Conservation (phyloP, 169 alveolate genomes). For the Perkinsus chesapeaki region DNA sequence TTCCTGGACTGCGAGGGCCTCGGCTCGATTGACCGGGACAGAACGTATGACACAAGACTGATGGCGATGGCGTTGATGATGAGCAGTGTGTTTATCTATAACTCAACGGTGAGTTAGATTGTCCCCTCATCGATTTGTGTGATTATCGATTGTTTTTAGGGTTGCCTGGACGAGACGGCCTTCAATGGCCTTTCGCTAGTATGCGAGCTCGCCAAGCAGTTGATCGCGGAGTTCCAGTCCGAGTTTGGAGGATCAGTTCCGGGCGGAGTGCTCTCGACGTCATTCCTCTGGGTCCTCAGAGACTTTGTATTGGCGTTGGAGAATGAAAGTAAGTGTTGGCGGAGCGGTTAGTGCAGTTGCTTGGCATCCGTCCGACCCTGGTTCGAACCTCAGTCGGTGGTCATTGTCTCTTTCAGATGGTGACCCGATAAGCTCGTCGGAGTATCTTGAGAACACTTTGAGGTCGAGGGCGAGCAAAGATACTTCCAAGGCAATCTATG, state of each 20-base stretch:
- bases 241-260: slow-evolving; percentile 32
- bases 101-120: slow-evolving; percentile 25
- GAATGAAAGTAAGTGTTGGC: slow-evolving; percentile 18
- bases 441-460: slow-evolving; percentile 41
- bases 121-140: neutral
- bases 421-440: slow-evolving; percentile 40
- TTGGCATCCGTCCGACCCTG: neutral
- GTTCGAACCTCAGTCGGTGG: neutral
- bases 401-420: slow-evolving; percentile 26
- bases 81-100: slow-evolving; percentile 49
- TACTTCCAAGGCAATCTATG: slow-evolving; percentile 36
- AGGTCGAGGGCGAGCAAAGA: slow-evolving; percentile 43
- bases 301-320: slow-evolving; percentile 57
- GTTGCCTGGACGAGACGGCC: slow-evolving; percentile 62
- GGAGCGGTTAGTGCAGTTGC: neutral
- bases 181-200: slow-evolving; percentile 51
- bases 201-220: slow-evolving; percentile 43
- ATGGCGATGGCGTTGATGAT: slow-evolving; percentile 49
- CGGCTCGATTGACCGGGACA: slow-evolving; percentile 53
- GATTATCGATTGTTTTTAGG: slow-evolving; percentile 1
- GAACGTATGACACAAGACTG: slow-evolving; percentile 54
- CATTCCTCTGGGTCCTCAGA: slow-evolving; percentile 63
- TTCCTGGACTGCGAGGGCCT: slow-evolving; percentile 62
- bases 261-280: slow-evolving; percentile 47
- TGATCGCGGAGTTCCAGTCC: slow-evolving; percentile 28